These are phyloP conservation scores for Huntiella decipiens DNA, from an alignment of 2,329 filamentous ascomycete genomes.

Conservation along the genomic window DNA sequence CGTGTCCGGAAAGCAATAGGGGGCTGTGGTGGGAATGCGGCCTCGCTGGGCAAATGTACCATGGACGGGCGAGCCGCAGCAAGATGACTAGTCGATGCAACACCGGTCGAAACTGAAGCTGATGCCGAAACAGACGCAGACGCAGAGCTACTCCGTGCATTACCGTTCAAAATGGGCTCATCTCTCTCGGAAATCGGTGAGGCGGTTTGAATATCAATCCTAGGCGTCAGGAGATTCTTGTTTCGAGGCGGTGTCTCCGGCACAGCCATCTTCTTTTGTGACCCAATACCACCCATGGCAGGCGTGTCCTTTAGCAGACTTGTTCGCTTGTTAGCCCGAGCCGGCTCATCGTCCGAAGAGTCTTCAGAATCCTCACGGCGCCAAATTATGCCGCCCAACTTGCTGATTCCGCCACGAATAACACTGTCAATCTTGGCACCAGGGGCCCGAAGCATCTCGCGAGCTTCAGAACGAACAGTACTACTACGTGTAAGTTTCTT, in stretches of 20 bases:
- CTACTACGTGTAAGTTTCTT: not conserved
- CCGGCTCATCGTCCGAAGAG: constrained; percentile 25
- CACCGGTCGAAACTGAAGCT: too few species aligned
- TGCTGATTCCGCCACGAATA: constrained; percentile 40
- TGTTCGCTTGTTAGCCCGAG: not conserved
- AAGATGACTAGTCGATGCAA: too few species aligned
- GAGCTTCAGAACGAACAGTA: constrained; percentile 35
- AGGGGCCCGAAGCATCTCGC: constrained; percentile 42
- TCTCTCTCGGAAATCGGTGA: constrained; percentile 16
- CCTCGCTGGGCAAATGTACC: too few species aligned
- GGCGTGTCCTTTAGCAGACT: not conserved
- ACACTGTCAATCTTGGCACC: constrained; percentile 55
- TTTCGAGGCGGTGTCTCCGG: too few species aligned
- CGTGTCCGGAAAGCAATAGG: constrained; percentile 10
- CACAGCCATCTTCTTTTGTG: not conserved
- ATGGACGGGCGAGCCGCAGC: too few species aligned
- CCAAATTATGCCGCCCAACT: constrained; percentile 38
- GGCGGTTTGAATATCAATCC: constrained; percentile 26
- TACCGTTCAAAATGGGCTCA: too few species aligned
- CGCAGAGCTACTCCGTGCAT: too few species aligned
- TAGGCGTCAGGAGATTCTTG: too few species aligned
- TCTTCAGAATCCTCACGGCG: constrained; percentile 31
- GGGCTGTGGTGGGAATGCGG: not conserved
- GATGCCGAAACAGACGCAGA: too few species aligned
- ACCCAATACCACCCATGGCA: too few species aligned